Percentiles rank a stretch among this genome's conserved stretches.
Conservation (phyloP, 768 basidiomycete species). For the Lactarius pseudohatsudake region DNA sequence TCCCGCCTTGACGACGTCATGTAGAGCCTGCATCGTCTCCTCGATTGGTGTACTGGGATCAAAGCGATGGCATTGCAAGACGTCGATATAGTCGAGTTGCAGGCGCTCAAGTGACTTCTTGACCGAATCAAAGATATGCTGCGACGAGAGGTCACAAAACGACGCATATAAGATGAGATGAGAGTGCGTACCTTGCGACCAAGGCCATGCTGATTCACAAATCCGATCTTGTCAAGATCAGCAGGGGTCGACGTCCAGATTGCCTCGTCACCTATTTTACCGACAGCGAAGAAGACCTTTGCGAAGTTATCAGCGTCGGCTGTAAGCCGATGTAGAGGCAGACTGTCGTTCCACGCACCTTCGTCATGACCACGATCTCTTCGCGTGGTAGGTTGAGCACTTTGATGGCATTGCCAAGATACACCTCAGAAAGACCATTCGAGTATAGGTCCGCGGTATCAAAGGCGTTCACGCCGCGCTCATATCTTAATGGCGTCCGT, state of each 20-base stretch:
- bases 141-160: slow-evolving; percentile 5
- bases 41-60: slow-evolving; percentile 38
- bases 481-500: slow-evolving; percentile 39
- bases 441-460: slow-evolving; percentile 51
- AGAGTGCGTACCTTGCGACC: slow-evolving; percentile 36
- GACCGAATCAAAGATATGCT: slow-evolving; percentile 74
- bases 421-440: slow-evolving; percentile 37
- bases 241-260: neutral
- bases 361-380: slow-evolving; percentile 46
- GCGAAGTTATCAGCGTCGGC: neutral
- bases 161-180: neutral
- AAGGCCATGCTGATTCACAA: slow-evolving; percentile 40
- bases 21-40: slow-evolving; percentile 39
- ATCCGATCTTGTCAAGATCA: slow-evolving; percentile 34
- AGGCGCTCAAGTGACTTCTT: slow-evolving; percentile 62
- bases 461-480: slow-evolving; percentile 63
- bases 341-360: slow-evolving; percentile 31
- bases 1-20: slow-evolving; percentile 42
- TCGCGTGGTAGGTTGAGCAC: slow-evolving; percentile 42
- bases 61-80: slow-evolving; percentile 56
- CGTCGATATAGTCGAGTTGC: slow-evolving; percentile 74
- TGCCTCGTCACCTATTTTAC: neutral
- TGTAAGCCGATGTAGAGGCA: neutral
- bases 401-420: slow-evolving; percentile 46
- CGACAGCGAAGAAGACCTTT: slow-evolving; percentile 13